Conservation (phyloP, 2,329 filamentous ascomycete genomes). For the Trematosphaeria pertusa region DNA sequence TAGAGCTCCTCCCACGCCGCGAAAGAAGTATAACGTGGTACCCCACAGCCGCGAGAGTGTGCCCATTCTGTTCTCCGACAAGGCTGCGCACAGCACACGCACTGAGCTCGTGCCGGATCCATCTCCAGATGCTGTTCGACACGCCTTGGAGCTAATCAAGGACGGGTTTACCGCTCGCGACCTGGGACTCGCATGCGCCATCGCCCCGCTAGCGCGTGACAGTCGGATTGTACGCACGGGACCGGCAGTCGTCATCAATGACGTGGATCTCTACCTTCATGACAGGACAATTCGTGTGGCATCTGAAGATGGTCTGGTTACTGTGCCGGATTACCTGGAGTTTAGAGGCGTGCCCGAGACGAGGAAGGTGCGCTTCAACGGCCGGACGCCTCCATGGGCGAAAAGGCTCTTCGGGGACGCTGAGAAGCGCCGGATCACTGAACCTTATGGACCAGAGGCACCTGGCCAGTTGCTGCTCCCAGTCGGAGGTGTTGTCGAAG, state of each 20-base stretch:
- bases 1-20: too few species aligned
- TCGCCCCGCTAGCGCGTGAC: conserved; percentile 17
- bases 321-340: conserved; percentile 21
- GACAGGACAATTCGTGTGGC: conserved; percentile 22
- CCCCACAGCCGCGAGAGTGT: conserved; percentile 20
- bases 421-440: conserved; percentile 1
- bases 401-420: conserved; percentile 4
- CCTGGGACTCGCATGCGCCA: conserved; percentile 1
- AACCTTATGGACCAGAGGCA: neutral
- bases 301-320: conserved; percentile 22
- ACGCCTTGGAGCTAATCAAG: conserved; percentile 12
- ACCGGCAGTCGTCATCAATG: conserved; percentile 11
- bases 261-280: conserved; percentile 27
- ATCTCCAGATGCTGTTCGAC: conserved; percentile 6
- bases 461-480: neutral
- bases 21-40: too few species aligned
- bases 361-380: conserved; percentile 26
- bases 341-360: conserved; percentile 20
- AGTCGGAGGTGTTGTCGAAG: neutral
- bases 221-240: neutral
- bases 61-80: conserved; percentile 19
- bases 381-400: conserved; percentile 23
- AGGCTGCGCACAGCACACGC: conserved; percentile 7
- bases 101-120: conserved; percentile 2
- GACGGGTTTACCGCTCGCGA: conserved; percentile 5